Base-by-base conservation (phyloP, 768 basidiomycete genomes). In the Boletus rex-veris region DNA sequence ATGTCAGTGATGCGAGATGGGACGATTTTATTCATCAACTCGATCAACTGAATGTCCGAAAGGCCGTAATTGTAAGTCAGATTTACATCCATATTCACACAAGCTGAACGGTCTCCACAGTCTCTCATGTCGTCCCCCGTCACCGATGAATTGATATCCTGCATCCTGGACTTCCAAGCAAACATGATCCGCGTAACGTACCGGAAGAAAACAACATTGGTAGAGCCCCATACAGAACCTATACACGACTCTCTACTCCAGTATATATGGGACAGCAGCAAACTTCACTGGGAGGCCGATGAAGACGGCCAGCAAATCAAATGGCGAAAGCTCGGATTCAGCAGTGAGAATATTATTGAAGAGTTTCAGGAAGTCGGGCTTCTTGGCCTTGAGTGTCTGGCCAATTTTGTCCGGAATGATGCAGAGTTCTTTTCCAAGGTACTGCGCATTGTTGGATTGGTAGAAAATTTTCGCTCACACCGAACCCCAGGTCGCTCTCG, bases 131-230 rank as follows among this genome's bases (percentile, higher is more conserved):
- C 86, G 8, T 79, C 86, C 30, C 87, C 90, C 60, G 86, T 84
- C 28, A 81, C 84, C 45, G 89, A 91, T 58, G 91, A 93, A 64
- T 73, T 92, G 50, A 84, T 86, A 7, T 92, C 90, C 0, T 86
- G 85, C 53, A 86, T 94, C 44, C 77, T 93, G 51, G 88, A 93
- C 65, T 94, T 93, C 69, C 92, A 94, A 73, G 85, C 88, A 26
- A 92, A 91, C 69, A 81, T 92, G 54, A 76, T 90, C 50, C 83
- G 89, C 37, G 82, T 91, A 28, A 83, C 82, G 14, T 88, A 89
- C 67, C 82, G 86, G 51, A 89, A 87, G 74, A 92, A 92, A 73
- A 88, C 79, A 15, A 88, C 88, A 3, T 69, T 81, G 21, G 88
- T 94, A 16, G 86, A 91, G 61, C 81, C 86, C 3, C 82, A 84